These are phyloP conservation scores for Spinacia oleracea DNA, from an alignment of 179 eudicot species.

Conservation along the genomic window DNA sequence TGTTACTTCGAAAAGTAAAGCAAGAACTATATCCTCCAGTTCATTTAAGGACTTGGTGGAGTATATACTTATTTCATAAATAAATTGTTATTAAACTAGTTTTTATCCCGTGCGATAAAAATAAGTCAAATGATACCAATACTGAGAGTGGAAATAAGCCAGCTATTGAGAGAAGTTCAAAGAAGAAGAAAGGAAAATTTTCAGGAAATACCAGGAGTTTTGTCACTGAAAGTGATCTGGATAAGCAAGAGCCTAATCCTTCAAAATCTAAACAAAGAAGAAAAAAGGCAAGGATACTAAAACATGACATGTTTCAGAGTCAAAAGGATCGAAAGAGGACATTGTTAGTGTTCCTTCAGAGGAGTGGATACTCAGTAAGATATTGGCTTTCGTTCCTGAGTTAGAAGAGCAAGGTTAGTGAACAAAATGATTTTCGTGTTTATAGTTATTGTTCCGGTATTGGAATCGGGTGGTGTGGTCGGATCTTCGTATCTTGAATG, in stretches of 20 bases:
- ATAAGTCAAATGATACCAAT: conserved; percentile 49
- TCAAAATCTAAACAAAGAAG: conserved; percentile 79
- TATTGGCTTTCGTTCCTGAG: conserved; percentile 66
- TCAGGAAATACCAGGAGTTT: conserved; percentile 45
- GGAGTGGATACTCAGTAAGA: conserved; percentile 67
- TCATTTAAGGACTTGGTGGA: no score
- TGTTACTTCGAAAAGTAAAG: no score
- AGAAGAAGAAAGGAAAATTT: conserved; percentile 84
- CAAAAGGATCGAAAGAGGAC: conserved; percentile 59
- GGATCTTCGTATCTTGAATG: no score
- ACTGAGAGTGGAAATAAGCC: conserved; percentile 53
- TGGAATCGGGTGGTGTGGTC: no score
- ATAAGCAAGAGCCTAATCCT: conserved; percentile 59
- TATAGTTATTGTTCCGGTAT: conserved; percentile 16
- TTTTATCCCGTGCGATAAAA: no score
- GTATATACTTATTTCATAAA: no score
- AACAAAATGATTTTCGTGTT: not conserved
- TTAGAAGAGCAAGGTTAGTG: conserved; percentile 87
- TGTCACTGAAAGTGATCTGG: conserved; percentile 55
- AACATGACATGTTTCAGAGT: conserved; percentile 47
- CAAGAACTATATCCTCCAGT: no score
- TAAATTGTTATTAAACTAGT: no score
- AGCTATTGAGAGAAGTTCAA: conserved; percentile 63
- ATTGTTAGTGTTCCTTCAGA: conserved; percentile 57
- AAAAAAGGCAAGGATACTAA: conserved; percentile 67